Conservation (phyloP, 179 eudicot genomes). For the Sideroxylon spinosum region DNA sequence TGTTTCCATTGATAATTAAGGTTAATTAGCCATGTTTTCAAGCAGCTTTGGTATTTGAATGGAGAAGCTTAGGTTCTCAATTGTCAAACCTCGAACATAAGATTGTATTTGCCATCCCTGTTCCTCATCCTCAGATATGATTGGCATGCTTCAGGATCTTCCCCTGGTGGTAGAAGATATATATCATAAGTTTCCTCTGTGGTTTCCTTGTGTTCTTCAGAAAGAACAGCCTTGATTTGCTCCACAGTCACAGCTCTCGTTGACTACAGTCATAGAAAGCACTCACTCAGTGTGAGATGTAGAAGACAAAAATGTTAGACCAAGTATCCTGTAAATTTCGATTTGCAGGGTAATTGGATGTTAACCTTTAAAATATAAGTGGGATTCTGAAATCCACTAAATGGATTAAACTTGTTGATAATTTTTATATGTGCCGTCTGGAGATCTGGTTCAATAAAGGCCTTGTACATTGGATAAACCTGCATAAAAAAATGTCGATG, state of each 20-base stretch:
- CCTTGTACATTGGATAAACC: conserved; percentile 98
- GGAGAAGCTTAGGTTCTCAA: neutral
- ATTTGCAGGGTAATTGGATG: neutral
- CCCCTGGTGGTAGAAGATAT: conserved; percentile 90
- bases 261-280: conserved; percentile 56
- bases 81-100: conserved; percentile 80
- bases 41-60: neutral
- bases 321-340: neutral
- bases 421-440: conserved; percentile 92
- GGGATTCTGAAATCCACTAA: conserved; percentile 93
- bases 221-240: conserved; percentile 66
- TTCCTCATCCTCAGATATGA: conserved; percentile 96
- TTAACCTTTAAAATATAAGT: conserved; percentile 79
- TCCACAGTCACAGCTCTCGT: conserved; percentile 56
- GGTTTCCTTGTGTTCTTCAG: conserved; percentile 51
- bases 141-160: conserved; percentile 97
- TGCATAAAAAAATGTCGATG: conserved; percentile 26
- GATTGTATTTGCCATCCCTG: conserved; percentile 88
- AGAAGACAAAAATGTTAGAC: conserved; percentile 23
- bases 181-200: conserved; percentile 91
- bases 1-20: neutral
- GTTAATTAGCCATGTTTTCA: neutral
- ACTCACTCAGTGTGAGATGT: conserved; percentile 32
- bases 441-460: conserved; percentile 91
- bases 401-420: conserved; percentile 82